Evolutionary conservation across 2,329 filamentous ascomycete species (phyloP).

Genomic region (Curvularia verruculosa): DNA sequence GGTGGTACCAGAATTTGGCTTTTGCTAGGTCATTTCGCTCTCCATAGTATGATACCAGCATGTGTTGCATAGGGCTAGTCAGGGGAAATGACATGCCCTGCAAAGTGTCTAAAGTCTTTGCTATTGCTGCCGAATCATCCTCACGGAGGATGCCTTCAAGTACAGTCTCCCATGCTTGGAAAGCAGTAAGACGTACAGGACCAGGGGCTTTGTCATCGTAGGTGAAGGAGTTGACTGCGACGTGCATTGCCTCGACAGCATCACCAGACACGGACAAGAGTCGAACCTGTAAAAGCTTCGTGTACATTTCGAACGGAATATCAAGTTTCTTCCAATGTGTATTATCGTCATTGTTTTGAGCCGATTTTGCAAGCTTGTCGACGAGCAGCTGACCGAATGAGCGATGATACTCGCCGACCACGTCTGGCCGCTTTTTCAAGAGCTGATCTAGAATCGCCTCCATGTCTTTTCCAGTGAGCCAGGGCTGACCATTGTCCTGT

Average conservation of each 20-base stretch:
- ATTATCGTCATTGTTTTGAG: neutral
- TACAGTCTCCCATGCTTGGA: conserved; percentile 48
- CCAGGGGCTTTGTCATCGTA: conserved; percentile 12
- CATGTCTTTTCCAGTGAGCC: conserved; percentile 38
- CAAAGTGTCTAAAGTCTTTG: conserved; percentile 62
- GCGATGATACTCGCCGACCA: conserved; percentile 48
- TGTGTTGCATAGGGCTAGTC: conserved; percentile 49
- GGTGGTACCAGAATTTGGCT: conserved; percentile 71
- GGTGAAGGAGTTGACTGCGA: conserved; percentile 23
- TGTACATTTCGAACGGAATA: conserved; percentile 6
- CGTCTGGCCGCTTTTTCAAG: conserved; percentile 41
- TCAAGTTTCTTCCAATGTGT: conserved; percentile 10
- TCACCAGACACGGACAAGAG: conserved; percentile 36
- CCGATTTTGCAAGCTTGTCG: conserved; percentile 21
- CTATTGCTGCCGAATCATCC: conserved; percentile 63
- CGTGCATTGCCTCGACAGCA: conserved; percentile 32
- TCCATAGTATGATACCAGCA: conserved; percentile 69
- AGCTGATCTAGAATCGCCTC: conserved; percentile 20
- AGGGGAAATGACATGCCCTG: conserved; percentile 50
- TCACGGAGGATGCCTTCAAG: conserved; percentile 68
- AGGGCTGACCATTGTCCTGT: conserved; percentile 32
- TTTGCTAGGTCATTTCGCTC: conserved; percentile 62
- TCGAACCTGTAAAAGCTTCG: conserved; percentile 20
- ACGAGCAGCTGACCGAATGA: conserved; percentile 51
- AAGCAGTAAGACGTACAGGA: conserved; percentile 1